These are phyloP conservation scores for Diutina mesorugosa DNA, from an alignment of 1,139 yeast genomes.

Conservation along the genomic window DNA sequence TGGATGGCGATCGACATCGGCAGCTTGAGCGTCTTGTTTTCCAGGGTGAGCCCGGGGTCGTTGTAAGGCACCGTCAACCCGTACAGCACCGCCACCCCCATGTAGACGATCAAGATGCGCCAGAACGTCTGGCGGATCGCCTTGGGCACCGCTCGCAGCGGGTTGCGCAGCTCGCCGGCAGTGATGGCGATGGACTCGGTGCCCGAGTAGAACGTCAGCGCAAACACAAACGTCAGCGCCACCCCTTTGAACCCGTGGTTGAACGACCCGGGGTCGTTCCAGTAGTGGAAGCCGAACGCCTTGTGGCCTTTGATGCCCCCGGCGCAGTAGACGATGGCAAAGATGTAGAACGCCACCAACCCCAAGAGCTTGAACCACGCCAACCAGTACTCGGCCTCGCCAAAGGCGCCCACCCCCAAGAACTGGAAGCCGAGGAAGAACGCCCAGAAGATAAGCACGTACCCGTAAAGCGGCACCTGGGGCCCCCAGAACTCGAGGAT, in stretches of 20 bases:
- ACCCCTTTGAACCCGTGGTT: constrained; percentile 13
- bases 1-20: constrained; percentile 32
- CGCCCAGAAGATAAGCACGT: constrained; percentile 41
- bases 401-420: constrained; percentile 46
- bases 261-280: constrained; percentile 40
- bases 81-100: constrained; percentile 39
- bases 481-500: constrained; percentile 49
- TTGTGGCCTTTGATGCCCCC: constrained; percentile 50
- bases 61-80: constrained; percentile 45
- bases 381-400: constrained; percentile 57
- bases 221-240: background rate
- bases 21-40: constrained; percentile 17
- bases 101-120: constrained; percentile 40
- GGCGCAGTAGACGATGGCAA: constrained; percentile 44
- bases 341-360: constrained; percentile 43
- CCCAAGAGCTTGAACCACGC: constrained; percentile 45
- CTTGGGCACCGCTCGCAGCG: constrained; percentile 39
- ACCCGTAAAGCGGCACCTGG: constrained; percentile 47
- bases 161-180: constrained; percentile 45
- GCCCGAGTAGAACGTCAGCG: constrained; percentile 44
- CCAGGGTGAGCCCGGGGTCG: constrained; percentile 18
- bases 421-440: constrained; percentile 41
- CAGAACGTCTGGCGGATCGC: constrained; percentile 48
- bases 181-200: constrained; percentile 45
- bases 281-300: constrained; percentile 39